These are phyloP conservation scores for Apodospora peruviana DNA, from an alignment of 495 filamentous ascomycete genomes.

Conservation along the genomic window DNA sequence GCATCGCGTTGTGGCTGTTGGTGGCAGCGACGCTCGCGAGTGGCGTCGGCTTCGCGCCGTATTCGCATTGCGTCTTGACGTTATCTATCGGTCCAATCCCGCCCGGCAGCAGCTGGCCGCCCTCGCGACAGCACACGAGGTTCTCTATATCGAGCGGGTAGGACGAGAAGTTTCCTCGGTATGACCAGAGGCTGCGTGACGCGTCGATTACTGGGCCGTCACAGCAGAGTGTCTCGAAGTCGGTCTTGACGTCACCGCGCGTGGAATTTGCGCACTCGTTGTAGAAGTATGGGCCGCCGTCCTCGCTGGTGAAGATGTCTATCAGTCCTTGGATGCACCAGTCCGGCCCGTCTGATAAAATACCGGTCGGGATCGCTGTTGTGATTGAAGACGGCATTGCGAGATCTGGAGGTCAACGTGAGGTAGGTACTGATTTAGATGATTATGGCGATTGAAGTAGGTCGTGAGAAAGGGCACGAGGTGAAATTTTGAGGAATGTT, in stretches of 20 bases:
- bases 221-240: neutral
- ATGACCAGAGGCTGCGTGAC: neutral
- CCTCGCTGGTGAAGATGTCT: neutral
- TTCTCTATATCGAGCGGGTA: neutral
- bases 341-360: neutral
- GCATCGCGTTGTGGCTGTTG: constrained; percentile 1
- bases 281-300: neutral
- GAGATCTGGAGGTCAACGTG: too few relatives aligned
- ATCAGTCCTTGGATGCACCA: neutral
- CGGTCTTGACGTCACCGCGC: too few relatives aligned
- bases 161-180: too few relatives aligned
- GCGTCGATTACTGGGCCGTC: neutral
- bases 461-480: too few relatives aligned
- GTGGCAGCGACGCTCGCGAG: neutral
- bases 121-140: neutral
- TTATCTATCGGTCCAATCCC: neutral
- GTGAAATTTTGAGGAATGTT: too few relatives aligned
- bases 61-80: neutral
- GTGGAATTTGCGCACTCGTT: neutral
- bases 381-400: too few relatives aligned
- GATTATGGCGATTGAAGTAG: too few relatives aligned
- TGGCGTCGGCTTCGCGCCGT: neutral
- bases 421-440: too few relatives aligned
- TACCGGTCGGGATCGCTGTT: neutral
- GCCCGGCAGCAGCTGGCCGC: neutral